Conservation (phyloP, 805 yeast species). For the Kluyveromyces dobzhanskii region DNA sequence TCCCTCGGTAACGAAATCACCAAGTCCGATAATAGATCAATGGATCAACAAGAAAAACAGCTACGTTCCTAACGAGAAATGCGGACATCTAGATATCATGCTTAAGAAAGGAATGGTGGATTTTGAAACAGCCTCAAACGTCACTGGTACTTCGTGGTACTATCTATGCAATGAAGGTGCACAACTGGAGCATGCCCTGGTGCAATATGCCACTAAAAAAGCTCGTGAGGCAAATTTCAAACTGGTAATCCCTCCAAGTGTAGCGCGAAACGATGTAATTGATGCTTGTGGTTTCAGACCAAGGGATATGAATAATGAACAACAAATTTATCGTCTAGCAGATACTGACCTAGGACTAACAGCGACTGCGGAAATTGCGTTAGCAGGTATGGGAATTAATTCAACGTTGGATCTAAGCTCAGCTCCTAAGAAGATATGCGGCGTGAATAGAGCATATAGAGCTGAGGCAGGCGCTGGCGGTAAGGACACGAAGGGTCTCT, state of each 20-base stretch:
- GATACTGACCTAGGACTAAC: conserved; percentile 57
- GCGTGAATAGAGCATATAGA: conserved; percentile 78
- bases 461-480: conserved; percentile 99
- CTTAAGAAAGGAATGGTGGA: conserved; percentile 59
- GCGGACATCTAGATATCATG: conserved; percentile 69
- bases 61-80: conserved; percentile 18
- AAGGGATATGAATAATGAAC: conserved; percentile 76
- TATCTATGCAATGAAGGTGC: conserved; percentile 83
- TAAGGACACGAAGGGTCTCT: conserved; percentile 81
- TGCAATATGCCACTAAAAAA: conserved; percentile 62
- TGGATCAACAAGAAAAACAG: conserved; percentile 39
- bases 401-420: conserved; percentile 33
- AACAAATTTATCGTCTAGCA: conserved; percentile 66
- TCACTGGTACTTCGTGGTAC: conserved; percentile 81
- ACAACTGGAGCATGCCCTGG: conserved; percentile 77
- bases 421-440: conserved; percentile 58
- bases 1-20: conserved; percentile 34
- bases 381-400: conserved; percentile 71
- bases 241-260: conserved; percentile 75
- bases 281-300: conserved; percentile 94
- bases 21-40: conserved; percentile 36
- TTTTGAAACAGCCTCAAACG: conserved; percentile 58
- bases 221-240: conserved; percentile 64
- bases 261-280: conserved; percentile 69
- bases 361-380: conserved; percentile 93